A percentile compares a stretch with the other conserved stretches of the same genome.
Conservation (phyloP, 2,329 filamentous ascomycete species). For the Colletotrichum sidae region DNA sequence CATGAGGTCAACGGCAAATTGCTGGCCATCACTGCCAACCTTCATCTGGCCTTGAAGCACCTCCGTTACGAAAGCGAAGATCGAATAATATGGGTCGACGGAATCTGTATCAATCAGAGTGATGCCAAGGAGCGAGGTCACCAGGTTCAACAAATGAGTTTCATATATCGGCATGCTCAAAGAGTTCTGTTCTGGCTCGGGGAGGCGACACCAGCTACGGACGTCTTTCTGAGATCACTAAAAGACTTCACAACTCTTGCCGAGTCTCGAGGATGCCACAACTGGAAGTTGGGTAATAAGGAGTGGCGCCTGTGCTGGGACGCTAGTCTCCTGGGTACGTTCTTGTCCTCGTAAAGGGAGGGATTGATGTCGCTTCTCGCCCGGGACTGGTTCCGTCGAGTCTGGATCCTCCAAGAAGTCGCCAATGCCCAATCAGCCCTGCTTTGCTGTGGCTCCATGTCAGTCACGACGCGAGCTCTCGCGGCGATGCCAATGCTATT, state of each 20-base stretch:
- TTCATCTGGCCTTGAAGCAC: neutral
- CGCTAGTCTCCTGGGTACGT: too few relatives aligned
- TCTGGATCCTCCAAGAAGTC: constrained; percentile 28
- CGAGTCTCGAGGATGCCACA: neutral
- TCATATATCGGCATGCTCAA: constrained; percentile 18
- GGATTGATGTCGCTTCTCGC: neutral
- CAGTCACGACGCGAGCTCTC: constrained; percentile 9
- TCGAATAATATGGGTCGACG: constrained; percentile 38
- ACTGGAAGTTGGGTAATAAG: neutral
- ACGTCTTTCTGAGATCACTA: neutral
- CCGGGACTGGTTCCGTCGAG: constrained; percentile 1
- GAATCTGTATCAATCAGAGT: constrained; percentile 30
- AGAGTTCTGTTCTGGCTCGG: constrained; percentile 33
- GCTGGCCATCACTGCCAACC: neutral
- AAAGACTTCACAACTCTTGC: neutral
- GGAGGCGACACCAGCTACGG: neutral
- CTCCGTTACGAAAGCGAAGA: neutral
- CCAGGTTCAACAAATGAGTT: constrained; percentile 31
- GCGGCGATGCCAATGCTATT: neutral
- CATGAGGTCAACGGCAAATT: constrained; percentile 2
- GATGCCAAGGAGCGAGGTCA: constrained; percentile 7
- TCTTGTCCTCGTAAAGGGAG: neutral
- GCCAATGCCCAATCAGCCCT: neutral
- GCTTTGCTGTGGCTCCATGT: neutral
- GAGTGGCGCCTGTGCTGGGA: neutral